A percentile compares a stretch with the other conserved stretches of the same genome.
Conservation (phyloP, 371 early-diverging fungal species). For the Apophysomyces trapeziformis region DNA sequence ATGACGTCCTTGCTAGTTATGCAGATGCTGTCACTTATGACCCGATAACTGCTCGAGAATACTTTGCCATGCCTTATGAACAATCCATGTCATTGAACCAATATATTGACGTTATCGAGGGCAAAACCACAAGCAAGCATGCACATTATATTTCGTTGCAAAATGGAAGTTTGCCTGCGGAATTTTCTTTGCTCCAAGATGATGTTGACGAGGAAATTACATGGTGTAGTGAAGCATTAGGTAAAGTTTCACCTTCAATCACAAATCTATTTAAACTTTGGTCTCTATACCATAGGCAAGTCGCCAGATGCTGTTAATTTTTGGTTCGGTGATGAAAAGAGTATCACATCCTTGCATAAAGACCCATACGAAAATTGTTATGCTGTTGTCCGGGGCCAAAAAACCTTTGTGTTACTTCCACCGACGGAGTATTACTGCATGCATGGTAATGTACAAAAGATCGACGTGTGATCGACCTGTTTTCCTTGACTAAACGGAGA, state of each 20-base stretch:
- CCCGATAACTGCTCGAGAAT: conserved; percentile 41
- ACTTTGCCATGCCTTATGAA: conserved; percentile 75
- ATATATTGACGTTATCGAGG: conserved; percentile 54
- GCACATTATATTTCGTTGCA: conserved; percentile 73
- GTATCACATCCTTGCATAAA: conserved; percentile 76
- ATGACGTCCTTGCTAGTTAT: conserved; percentile 36
- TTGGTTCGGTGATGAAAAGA: conserved; percentile 73
- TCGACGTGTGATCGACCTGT: no score
- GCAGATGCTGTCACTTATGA: conserved; percentile 72
- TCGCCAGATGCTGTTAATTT: conserved; percentile 80
- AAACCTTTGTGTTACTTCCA: conserved; percentile 73
- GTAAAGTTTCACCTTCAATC: conserved; percentile 19
- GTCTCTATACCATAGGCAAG: conserved; percentile 27
- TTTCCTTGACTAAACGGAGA: no score
- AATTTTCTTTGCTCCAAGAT: conserved; percentile 52
- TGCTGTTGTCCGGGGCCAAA: conserved; percentile 71
- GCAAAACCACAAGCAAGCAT: conserved; percentile 22
- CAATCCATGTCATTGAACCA: conserved; percentile 59
- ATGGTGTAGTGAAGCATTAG: conserved; percentile 69
- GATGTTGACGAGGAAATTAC: conserved; percentile 68
- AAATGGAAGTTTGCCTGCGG: conserved; percentile 67
- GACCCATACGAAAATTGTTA: conserved; percentile 86
- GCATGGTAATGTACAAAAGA: conserved; percentile 48
- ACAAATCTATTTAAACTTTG: background rate
- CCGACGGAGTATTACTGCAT: conserved; percentile 73